Evolutionary conservation across 108 stramenopile species (phyloP).

Genomic region (Skeletonema menzelii): DNA sequence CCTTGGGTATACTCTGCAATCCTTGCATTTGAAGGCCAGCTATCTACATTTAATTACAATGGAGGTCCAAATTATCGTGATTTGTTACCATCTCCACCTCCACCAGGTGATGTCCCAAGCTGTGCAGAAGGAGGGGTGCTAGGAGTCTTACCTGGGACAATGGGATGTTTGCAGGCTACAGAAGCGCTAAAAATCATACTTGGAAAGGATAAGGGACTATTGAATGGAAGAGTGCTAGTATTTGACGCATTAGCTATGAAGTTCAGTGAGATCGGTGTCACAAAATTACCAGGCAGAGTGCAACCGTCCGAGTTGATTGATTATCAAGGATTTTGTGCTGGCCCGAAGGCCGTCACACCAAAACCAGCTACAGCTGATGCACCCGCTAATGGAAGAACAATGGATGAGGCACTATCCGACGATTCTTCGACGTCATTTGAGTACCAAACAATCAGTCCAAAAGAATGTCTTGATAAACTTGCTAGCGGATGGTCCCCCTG

Average conservation of each 20-base stretch:
- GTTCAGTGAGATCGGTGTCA: slow-evolving; percentile 71
- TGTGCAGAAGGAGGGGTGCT: slow-evolving; percentile 97
- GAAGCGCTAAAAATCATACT: slow-evolving; percentile 88
- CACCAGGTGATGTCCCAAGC: slow-evolving; percentile 89
- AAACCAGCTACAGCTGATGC: slow-evolving; percentile 4
- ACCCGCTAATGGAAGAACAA: slow-evolving; percentile 58
- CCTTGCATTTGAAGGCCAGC: slow-evolving; percentile 93
- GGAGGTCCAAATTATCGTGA: slow-evolving; percentile 89
- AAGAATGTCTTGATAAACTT: slow-evolving; percentile 73
- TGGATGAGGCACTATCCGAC: slow-evolving; percentile 75
- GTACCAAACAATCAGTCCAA: slow-evolving; percentile 70
- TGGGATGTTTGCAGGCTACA: slow-evolving; percentile 95
- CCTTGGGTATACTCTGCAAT: slow-evolving; percentile 94
- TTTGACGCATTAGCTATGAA: slow-evolving; percentile 88
- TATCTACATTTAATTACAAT: slow-evolving; percentile 81
- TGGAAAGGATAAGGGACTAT: slow-evolving; percentile 58
- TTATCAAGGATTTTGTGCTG: slow-evolving; percentile 88
- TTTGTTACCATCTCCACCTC: slow-evolving; percentile 88
- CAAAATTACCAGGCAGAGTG: slow-evolving; percentile 43
- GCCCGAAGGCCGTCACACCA: slow-evolving; percentile 47
- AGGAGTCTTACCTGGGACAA: slow-evolving; percentile 92
- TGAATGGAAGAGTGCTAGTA: slow-evolving; percentile 75
- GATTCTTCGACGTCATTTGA: slow-evolving; percentile 12
- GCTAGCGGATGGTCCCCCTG: slow-evolving; percentile 89
- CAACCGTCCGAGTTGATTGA: slow-evolving; percentile 70